Evolutionary conservation across 176 grass and related monocot genomes (phyloP), one percentile per base, ranked within the genome.

Genomic region (Tillandsia leiboldiana): DNA sequence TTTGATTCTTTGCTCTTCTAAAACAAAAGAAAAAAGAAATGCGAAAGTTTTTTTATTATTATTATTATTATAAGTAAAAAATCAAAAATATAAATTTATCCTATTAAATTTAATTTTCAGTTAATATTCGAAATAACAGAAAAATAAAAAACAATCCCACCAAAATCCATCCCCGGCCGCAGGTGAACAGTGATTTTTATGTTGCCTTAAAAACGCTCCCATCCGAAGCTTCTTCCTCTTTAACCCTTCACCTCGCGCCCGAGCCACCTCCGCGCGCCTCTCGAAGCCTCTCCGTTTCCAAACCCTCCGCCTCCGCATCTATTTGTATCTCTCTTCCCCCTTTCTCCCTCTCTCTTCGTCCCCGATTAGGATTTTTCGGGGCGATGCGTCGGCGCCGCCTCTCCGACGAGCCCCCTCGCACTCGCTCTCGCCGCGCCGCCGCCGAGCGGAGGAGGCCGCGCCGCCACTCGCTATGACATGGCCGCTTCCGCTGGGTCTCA

Each of bases 401-500:
- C 56, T 15, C 56, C 56, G 56, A 15, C 56, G 54, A 14, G 13
- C 18, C 10, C 12, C 18, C 2, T 18, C 9, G 14, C 20, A 6
- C 12, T 14, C 15, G 56, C 51, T 62, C 54, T 62, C 26, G 50
- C 72, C 24, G 50, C 14, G 29, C 56, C 65, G 27, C 56, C 9
- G 63, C 68, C 13, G 1, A 49, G 11, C 51, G 33, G 11, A 17
- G 42, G 47, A 48, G 13, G 57, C n/a, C 27, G 9, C 14, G 27
- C 8, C 12, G 33, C 1, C 53, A 3, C 51, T 22, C 51, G 29
- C 33, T 50, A 20, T 33, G 67, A 52, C 49, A 85, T 80, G 83
- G 49, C 77, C 27, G 78, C 77, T 28, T 70, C 61, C 18, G 77
- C 76, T 20, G 58, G 78, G 12, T 75, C 78, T 29, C 94, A 90